A percentile compares a stretch with the other conserved stretches of the same genome.
phyloP scores from a whole-genome alignment of 2,329 filamentous ascomycete species.

The Myriosclerotinia curreyana region DNA sequence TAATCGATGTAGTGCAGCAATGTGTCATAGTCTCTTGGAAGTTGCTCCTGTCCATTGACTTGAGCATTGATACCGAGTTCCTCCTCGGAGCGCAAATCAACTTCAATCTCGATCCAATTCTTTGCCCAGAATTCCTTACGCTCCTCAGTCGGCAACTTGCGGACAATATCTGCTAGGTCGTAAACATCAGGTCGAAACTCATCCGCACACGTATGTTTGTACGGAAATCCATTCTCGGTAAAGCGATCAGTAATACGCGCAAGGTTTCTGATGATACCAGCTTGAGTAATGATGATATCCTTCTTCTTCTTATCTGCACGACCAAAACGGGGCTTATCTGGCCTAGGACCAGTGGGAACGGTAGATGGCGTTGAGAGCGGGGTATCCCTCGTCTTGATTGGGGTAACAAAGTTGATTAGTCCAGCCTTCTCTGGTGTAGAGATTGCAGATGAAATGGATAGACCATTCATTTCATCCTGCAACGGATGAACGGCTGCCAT shows the following conservation, averaged over 20 bases:
- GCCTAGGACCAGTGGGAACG: neutral
- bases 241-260: constrained; percentile 22
- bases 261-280: constrained; percentile 25
- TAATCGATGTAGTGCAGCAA: constrained; percentile 25
- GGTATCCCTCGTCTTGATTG: neutral
- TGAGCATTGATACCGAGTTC: neutral
- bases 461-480: neutral
- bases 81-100: constrained; percentile 21
- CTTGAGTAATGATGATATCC: constrained; percentile 27
- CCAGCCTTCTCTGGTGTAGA: neutral
- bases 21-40: constrained; percentile 1
- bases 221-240: constrained; percentile 19
- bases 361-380: neutral
- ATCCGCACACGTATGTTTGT: constrained; percentile 12
- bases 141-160: constrained; percentile 19
- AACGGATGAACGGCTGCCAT: neutral
- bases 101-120: constrained; percentile 28
- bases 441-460: neutral
- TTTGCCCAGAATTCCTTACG: constrained; percentile 24
- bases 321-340: neutral
- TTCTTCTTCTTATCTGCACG: constrained; percentile 25
- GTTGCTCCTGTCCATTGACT: neutral
- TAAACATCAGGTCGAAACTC: constrained; percentile 22
- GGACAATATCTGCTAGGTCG: constrained; percentile 2
- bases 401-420: neutral